Conservation (phyloP, 306 rosid species). For the Quercus mongolica region DNA sequence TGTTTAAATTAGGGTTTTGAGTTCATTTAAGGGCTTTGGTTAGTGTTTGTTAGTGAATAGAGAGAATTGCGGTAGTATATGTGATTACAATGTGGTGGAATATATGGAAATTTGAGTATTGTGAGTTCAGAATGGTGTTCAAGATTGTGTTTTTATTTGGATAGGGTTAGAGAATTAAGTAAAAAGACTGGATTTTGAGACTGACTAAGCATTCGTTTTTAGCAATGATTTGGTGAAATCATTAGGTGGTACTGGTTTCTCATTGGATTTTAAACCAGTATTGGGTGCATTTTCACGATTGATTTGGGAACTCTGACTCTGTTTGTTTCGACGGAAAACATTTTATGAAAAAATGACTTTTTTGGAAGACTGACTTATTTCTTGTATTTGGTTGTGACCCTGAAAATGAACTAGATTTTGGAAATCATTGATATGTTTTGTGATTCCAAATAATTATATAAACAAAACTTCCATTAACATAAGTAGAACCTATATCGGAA, state of each 20-base stretch:
- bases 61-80: neutral
- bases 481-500: no score
- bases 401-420: no score
- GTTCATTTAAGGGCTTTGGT: neutral
- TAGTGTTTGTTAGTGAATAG: neutral
- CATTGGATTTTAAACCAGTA: neutral
- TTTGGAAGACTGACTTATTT: no score
- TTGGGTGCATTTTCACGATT: neutral
- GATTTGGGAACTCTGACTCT: neutral
- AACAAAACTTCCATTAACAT: no score
- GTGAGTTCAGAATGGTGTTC: neutral
- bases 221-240: neutral
- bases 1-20: neutral
- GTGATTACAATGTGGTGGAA: neutral
- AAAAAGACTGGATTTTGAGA: no score
- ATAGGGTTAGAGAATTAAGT: no score
- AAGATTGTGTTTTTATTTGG: neutral
- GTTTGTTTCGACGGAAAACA: no score
- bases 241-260: neutral
- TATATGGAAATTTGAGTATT: neutral
- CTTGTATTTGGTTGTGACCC: no score
- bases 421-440: no score
- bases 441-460: no score
- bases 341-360: no score
- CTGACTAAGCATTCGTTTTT: no score